Base-by-base conservation (phyloP, 352 stramenopile species). In the Phytophthora macrochlamydospora region DNA sequence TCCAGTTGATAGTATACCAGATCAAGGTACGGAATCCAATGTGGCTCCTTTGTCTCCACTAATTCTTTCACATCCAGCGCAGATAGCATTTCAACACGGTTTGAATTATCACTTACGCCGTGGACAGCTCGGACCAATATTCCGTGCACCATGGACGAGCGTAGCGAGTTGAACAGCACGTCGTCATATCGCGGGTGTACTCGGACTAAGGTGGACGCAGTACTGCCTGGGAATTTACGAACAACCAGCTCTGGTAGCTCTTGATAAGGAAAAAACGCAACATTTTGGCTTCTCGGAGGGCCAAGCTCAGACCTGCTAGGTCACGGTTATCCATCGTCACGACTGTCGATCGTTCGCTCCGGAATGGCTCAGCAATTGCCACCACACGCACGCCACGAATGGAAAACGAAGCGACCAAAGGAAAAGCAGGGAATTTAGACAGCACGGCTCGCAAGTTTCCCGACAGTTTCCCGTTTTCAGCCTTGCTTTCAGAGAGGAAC, bases 21-120 rank as follows among this genome's bases (percentile, higher is more conserved):
- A 69, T 93, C 78, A 11, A 93, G 65, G 37, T 81, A 89, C 14
- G 85, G 81, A 32, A 88, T 75, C 73, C 79, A 88, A 1, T 78
- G 70, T 1, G 81, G 57, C 5, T 72, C 58, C 29, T 73, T 79
- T 2, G 71, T 51, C 42, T 74, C 38, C 5, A 84, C 67, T 2
- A 92, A 42, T 42, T 93, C 85, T 29, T 66, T 62, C 31, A 92
- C 70, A 30, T 92, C 83, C 32, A 78, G 78, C 2, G 77, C 58
- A 38, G 81, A 88, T 3, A 93, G 46, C 12, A 80, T 13, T 38
- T 86, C 69, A 7, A 92, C 46, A 12, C 67, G 59, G 18, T 62
- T 63, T 1, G 43, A 57, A 9, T 35, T 33, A 12, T 71, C 51
- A 14, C 35, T 64, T 31, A 61, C 46, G 4, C 44, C 50, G 63